Conservation (phyloP, 2,329 filamentous ascomycete species). For the Raffaelea albimanens region DNA sequence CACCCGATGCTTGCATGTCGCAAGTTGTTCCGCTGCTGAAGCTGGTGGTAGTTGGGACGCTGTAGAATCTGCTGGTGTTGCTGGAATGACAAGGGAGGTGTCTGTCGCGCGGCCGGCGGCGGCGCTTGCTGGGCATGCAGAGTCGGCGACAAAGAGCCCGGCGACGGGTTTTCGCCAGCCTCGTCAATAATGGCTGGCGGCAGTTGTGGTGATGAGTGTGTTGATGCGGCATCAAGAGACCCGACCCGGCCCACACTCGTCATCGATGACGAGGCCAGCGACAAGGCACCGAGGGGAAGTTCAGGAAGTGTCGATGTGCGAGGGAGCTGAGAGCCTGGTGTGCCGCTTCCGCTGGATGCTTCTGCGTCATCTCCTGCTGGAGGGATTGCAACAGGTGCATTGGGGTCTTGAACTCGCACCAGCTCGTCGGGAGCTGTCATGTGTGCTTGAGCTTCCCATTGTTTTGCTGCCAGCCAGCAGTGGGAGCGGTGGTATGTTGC, state of each 20-base stretch:
- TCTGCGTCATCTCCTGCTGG: not conserved
- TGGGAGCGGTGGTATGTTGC: slow-evolving; percentile 50
- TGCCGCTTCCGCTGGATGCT: slow-evolving; percentile 7
- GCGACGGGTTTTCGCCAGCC: not conserved
- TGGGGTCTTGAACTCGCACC: too few species aligned
- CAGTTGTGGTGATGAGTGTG: slow-evolving; percentile 3
- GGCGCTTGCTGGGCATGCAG: not conserved
- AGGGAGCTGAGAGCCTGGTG: slow-evolving; percentile 7
- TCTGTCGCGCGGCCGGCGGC: not conserved
- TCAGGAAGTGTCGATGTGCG: slow-evolving; percentile 13
- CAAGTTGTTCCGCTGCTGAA: slow-evolving; percentile 15
- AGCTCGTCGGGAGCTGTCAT: too few species aligned
- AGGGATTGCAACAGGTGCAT: too few species aligned
- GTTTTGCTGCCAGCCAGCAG: slow-evolving; percentile 44
- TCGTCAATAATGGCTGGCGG: not conserved
- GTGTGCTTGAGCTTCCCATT: slow-evolving; percentile 25
- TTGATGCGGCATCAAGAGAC: slow-evolving; percentile 1
- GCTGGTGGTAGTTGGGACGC: slow-evolving; percentile 9
- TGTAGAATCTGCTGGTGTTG: slow-evolving; percentile 10
- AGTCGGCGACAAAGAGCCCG: slow-evolving; percentile 2
- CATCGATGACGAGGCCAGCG: not conserved
- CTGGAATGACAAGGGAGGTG: not conserved
- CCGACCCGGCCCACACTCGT: not conserved
- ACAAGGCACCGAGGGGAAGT: slow-evolving; percentile 1
- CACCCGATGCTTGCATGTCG: slow-evolving; percentile 24